Conservation (phyloP, 2,329 filamentous ascomycete species). For the Talaromyces sp. region DNA sequence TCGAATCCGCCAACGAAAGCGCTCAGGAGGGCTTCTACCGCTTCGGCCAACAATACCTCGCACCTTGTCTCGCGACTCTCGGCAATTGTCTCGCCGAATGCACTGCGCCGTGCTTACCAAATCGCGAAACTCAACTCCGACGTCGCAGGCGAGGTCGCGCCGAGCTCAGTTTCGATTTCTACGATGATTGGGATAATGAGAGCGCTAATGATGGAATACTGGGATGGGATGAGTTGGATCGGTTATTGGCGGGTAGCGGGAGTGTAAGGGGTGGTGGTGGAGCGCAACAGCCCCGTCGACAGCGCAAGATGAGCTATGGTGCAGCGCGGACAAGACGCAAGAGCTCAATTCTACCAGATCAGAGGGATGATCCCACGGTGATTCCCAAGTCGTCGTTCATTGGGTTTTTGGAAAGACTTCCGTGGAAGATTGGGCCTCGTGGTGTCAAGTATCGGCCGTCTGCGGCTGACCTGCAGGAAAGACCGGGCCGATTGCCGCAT, state of each 20-base stretch:
- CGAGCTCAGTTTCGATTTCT: constrained; percentile 92
- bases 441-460: constrained; percentile 85
- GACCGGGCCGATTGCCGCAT: constrained; percentile 60
- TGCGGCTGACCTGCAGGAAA: constrained; percentile 83
- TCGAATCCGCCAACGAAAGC: constrained; percentile 84
- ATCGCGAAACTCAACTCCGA: constrained; percentile 67
- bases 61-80: constrained; percentile 71
- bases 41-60: constrained; percentile 81
- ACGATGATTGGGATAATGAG: constrained; percentile 88
- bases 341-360: constrained; percentile 56
- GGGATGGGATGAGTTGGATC: constrained; percentile 84
- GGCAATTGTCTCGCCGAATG: constrained; percentile 63
- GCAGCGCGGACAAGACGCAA: constrained; percentile 62
- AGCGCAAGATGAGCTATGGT: constrained; percentile 86
- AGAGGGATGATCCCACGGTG: constrained; percentile 70
- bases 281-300: constrained; percentile 65
- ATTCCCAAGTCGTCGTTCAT: constrained; percentile 83
- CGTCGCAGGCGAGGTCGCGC: constrained; percentile 65
- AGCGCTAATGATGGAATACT: constrained; percentile 59
- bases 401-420: constrained; percentile 77
- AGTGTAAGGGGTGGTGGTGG: constrained; percentile 31
- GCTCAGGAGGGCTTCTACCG: constrained; percentile 89
- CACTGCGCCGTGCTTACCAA: constrained; percentile 66
- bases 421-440: constrained; percentile 76
- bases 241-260: constrained; percentile 68